Evolutionary conservation across 768 basidiomycete species (phyloP).

Genomic region (Paxillus rubicundulus): DNA sequence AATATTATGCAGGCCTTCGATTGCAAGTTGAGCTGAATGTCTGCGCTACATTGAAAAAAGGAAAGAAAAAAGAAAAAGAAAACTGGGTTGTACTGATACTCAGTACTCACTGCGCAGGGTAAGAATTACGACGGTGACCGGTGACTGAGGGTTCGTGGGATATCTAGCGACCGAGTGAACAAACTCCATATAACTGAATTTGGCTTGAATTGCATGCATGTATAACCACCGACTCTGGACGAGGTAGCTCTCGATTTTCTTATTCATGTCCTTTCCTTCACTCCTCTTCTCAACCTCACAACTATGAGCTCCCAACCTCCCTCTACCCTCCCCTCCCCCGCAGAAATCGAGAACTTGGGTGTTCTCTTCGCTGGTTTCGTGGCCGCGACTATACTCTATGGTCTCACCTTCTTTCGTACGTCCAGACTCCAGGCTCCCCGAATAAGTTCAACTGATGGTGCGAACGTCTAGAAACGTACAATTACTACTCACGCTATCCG

Average conservation of each 20-base stretch:
- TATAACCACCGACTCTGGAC: conserved; percentile 9
- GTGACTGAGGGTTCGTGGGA: too few relatives aligned
- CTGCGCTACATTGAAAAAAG: too few relatives aligned
- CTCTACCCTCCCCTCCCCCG: conserved; percentile 8
- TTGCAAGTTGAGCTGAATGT: too few relatives aligned
- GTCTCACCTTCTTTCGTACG: conserved; percentile 34
- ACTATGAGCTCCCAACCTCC: conserved; percentile 13
- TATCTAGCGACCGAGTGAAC: too few relatives aligned
- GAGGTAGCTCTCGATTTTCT: background rate
- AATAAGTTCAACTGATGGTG: background rate
- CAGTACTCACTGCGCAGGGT: too few relatives aligned
- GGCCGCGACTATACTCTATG: conserved; percentile 27
- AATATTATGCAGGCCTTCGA: too few relatives aligned
- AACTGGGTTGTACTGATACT: too few relatives aligned
- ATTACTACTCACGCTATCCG: conserved; percentile 30
- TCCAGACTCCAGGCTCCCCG: background rate
- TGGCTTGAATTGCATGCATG: conserved; percentile 1
- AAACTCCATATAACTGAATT: background rate
- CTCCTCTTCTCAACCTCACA: background rate
- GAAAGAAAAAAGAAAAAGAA: too few relatives aligned
- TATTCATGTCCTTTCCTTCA: conserved; percentile 1
- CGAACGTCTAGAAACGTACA: conserved; percentile 22
- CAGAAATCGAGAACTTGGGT: conserved; percentile 25
- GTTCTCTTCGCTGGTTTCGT: conserved; percentile 29
- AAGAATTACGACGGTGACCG: too few relatives aligned